Base-by-base conservation (phyloP, 305 asterid genomes). In the Stenogyne calaminthoides region DNA sequence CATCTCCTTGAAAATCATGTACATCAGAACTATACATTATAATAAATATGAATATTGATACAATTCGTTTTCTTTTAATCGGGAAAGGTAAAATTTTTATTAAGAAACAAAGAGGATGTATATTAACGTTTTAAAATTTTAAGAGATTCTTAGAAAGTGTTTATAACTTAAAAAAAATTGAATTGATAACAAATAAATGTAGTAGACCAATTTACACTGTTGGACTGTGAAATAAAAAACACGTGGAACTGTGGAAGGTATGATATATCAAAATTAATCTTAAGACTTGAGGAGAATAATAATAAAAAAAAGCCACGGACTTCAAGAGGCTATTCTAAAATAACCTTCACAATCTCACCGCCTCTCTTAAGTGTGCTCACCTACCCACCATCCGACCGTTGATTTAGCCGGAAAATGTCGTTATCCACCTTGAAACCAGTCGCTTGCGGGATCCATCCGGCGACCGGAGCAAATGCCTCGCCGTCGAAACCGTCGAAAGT, bases 321-420 rank as follows among this genome's bases (percentile, higher is more conserved):
- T 73, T 63, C 65, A 14, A 64, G 47, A 22, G 65, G 55, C 10
- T 52, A 61, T 39, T 67, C 71, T 40, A 73, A 65, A 64, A 37
- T 51, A 39, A 73, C 42, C 63, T 7, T 1, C 11, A 46, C 37
- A 39, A 46, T 52, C n/a, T 56, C 83, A 69, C 70, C 34, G 67
- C 19, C 83, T 56, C 67, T 42, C 32, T 54, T 1, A 6, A 62
- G 69, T 61, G 76, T 29, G 40, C 32, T 81, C 74, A 75, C 79
- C 77, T 20, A 73, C 79, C 71, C 25, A 51, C 69, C 12, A 68
- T 77, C 82, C 39, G 58, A 64, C 47, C 74, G 78, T 80, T 72
- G 66, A 77, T 75, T 67, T 58, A 57, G 76, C 81, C 77, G 79
- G 72, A 57, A 69, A 78, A 85, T 88, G 93, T 82, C 84, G 39